These are phyloP conservation scores for Stellera chamaejasme DNA, from an alignment of 345 rosid species.

Conservation along the genomic window DNA sequence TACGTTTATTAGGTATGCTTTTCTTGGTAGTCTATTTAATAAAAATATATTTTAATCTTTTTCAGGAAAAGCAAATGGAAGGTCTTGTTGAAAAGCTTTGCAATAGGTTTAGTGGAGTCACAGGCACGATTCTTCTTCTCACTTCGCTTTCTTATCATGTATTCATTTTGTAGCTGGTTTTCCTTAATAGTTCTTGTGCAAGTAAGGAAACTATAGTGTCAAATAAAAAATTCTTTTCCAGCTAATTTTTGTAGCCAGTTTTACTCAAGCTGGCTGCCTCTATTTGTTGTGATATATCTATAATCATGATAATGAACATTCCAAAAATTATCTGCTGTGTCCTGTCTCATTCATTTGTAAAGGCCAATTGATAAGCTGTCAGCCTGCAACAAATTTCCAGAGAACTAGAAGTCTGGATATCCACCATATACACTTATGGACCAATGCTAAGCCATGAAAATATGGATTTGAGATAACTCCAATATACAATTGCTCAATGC, in stretches of 20 bases:
- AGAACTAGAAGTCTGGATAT: too few species aligned
- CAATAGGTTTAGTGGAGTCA: conserved; percentile 86
- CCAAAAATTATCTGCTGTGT: too few species aligned
- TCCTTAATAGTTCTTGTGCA: background rate
- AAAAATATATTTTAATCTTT: conserved; percentile 9
- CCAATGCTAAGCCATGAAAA: too few species aligned
- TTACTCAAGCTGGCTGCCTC: too few species aligned
- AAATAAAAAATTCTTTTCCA: too few species aligned
- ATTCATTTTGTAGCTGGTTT: conserved; percentile 5
- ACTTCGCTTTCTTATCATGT: background rate
- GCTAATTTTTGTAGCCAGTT: too few species aligned
- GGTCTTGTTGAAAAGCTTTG: conserved; percentile 97
- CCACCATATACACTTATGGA: too few species aligned
- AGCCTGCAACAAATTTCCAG: background rate
- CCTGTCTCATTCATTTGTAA: too few species aligned
- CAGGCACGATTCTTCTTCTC: conserved; percentile 38
- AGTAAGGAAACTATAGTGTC: background rate
- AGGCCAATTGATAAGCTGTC: background rate
- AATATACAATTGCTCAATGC: too few species aligned
- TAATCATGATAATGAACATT: too few species aligned
- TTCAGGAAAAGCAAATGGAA: conserved; percentile 97
- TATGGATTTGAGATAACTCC: too few species aligned
- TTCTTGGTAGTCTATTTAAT: conserved; percentile 5
- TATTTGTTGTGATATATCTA: too few species aligned
- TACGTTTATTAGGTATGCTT: conserved; percentile 12